Percentiles rank a stretch among this genome's conserved stretches.
These are phyloP conservation scores for Paraleonurus japonicus DNA, from an alignment of 257 asterid genomes.

Conservation along the genomic window DNA sequence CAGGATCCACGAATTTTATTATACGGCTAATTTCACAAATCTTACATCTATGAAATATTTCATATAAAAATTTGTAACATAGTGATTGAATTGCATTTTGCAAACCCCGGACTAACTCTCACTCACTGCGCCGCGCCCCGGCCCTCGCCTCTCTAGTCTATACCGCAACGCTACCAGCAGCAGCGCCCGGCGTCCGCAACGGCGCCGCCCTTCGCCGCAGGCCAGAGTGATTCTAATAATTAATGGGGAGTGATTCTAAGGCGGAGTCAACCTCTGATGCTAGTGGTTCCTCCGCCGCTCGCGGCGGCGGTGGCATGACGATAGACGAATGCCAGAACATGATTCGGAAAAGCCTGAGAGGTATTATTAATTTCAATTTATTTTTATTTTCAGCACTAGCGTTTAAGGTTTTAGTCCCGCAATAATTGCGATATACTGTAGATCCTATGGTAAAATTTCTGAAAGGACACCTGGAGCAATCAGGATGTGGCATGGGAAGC, in stretches of 20 bases:
- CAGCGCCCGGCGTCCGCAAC: too few species aligned
- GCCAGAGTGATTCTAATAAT: not conserved
- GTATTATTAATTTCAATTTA: constrained; percentile 26
- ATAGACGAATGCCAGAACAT: constrained; percentile 56
- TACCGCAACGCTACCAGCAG: too few species aligned
- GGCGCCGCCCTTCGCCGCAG: too few species aligned
- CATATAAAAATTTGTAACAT: too few species aligned
- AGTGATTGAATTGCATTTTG: too few species aligned
- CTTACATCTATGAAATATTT: too few species aligned
- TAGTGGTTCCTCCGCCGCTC: constrained; percentile 1
- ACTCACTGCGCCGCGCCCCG: too few species aligned
- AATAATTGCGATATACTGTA: constrained; percentile 28
- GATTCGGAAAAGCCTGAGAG: constrained; percentile 66
- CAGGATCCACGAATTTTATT: too few species aligned
- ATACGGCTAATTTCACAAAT: too few species aligned
- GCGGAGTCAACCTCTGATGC: not conserved
- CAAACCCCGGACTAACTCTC: too few species aligned
- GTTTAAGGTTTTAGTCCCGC: constrained; percentile 18
- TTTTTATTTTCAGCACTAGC: not conserved
- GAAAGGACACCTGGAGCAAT: constrained; percentile 67
- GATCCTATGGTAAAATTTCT: constrained; percentile 80
- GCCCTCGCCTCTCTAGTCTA: too few species aligned
- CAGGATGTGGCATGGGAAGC: constrained; percentile 59
- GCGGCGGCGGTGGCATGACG: constrained; percentile 41
- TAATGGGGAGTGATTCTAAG: constrained; percentile 18